Percentiles rank a stretch among this genome's conserved stretches.
Evolutionary conservation across 768 basidiomycete species (phyloP).

Genomic region (Mycena chlorophos): DNA sequence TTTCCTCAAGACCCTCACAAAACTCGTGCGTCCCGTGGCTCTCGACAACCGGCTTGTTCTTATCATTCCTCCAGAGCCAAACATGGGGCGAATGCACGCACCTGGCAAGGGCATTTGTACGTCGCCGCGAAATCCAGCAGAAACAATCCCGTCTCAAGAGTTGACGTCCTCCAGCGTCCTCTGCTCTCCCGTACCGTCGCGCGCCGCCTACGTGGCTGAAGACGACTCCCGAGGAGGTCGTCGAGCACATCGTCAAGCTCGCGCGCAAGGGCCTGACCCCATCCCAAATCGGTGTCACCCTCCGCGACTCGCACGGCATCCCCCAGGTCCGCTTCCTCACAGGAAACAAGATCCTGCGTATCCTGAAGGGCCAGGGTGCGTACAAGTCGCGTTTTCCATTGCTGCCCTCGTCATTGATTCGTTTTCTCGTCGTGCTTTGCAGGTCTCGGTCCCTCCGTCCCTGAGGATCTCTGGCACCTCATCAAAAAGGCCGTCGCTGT

Average conservation of each 20-base stretch:
- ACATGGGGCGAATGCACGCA: slow-evolving; percentile 99
- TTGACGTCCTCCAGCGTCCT: slow-evolving; percentile 58
- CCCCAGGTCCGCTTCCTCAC: slow-evolving; percentile 98
- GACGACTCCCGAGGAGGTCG: slow-evolving; percentile 91
- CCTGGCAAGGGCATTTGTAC: slow-evolving; percentile 99
- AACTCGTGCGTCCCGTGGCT: slow-evolving; percentile 15
- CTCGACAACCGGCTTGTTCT: neutral
- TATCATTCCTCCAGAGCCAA: slow-evolving; percentile 34
- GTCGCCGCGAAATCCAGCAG: slow-evolving; percentile 33
- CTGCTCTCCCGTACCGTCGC: slow-evolving; percentile 96
- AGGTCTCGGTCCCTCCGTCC: slow-evolving; percentile 97
- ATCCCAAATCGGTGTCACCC: slow-evolving; percentile 96
- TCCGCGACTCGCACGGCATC: slow-evolving; percentile 97
- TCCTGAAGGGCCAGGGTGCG: slow-evolving; percentile 92
- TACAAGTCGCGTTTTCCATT: slow-evolving; percentile 15
- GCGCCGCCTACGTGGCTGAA: slow-evolving; percentile 96
- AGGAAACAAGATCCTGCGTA: slow-evolving; percentile 98
- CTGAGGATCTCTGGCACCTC: slow-evolving; percentile 99
- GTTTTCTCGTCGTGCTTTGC: slow-evolving; percentile 17
- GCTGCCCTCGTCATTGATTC: slow-evolving; percentile 30
- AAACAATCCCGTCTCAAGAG: slow-evolving; percentile 10
- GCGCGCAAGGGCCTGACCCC: slow-evolving; percentile 97
- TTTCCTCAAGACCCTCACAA: slow-evolving; percentile 21
- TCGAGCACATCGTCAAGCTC: slow-evolving; percentile 95
- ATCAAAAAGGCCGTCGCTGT: slow-evolving; percentile 99